Evolutionary conservation across 1,139 yeast species (phyloP).

Genomic region (Hansenula anomala): DNA sequence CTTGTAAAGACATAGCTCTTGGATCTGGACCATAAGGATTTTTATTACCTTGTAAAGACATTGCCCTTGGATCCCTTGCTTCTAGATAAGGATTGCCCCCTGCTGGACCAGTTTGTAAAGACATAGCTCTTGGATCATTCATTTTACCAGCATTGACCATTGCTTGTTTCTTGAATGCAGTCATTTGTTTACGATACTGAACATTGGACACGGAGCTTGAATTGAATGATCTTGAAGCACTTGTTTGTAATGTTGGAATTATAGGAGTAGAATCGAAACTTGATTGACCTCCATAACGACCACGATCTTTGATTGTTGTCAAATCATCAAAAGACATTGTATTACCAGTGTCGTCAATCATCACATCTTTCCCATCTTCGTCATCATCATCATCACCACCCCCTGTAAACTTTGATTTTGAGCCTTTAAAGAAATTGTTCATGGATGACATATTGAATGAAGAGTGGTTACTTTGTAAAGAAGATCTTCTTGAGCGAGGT

Average conservation of each 20-base stretch:
- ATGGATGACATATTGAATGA: slow-evolving; percentile 4
- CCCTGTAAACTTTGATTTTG: slow-evolving; percentile 13
- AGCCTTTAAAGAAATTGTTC: slow-evolving; percentile 33
- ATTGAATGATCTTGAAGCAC: slow-evolving; percentile 6
- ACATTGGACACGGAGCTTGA: slow-evolving; percentile 35
- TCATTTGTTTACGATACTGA: slow-evolving; percentile 65
- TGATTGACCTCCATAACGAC: slow-evolving; percentile 50
- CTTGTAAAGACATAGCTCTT: slow-evolving; percentile 56
- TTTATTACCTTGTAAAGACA: slow-evolving; percentile 43
- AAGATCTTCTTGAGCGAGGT: slow-evolving; percentile 17
- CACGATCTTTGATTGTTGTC: slow-evolving; percentile 56
- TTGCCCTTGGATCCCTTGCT: slow-evolving; percentile 31
- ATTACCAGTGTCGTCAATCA: slow-evolving; percentile 38
- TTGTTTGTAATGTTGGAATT: slow-evolving; percentile 51
- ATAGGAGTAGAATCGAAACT: slow-evolving; percentile 61
- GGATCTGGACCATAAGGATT: slow-evolving; percentile 26
- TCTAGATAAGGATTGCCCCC: slow-evolving; percentile 12
- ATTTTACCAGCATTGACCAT: slow-evolving; percentile 23
- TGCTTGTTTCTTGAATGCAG: slow-evolving; percentile 60
- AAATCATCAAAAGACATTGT: slow-evolving; percentile 60
- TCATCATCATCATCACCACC: slow-evolving; percentile 29
- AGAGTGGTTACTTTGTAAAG: slow-evolving; percentile 12
- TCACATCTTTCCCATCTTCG: slow-evolving; percentile 50
- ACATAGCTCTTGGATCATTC: slow-evolving; percentile 50
- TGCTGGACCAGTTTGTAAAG: slow-evolving; percentile 39